Evolutionary conservation across 108 stramenopile genomes (phyloP), one percentile per base, ranked within the genome.

Genomic region (Cyclotella baltica): DNA sequence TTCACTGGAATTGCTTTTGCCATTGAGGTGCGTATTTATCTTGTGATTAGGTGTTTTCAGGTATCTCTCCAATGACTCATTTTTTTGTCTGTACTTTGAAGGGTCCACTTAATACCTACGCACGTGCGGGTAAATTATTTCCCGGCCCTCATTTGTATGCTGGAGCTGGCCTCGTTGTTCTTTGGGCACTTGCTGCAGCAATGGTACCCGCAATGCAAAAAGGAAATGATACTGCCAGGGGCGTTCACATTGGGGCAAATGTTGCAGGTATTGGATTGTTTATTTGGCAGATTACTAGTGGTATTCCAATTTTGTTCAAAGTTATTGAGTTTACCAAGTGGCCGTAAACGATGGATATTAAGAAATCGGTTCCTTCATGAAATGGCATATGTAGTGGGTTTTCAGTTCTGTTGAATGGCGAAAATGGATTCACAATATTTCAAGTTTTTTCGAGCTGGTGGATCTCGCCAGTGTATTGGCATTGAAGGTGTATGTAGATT

Each of bases 111-210:
- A 98, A 98, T 85, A 98, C 98, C 19, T 98, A 94, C 77, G 93
- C 95, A 5, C 90, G 98, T 40, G 94, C 98, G 25, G 97, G 97
- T 72, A 97, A 98, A 80, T 94, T 98, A 30, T 98, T 98, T 75
- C 98, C 98, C 30, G 98, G 98, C 19, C 97, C 98, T 37, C 98
- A 98, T 78, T 86, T 98, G 18, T 98, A 98, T 65, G 98, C 97
- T 30, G 98, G 98, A 28, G 97, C 97, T 55, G 98, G 93, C 25
- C 86, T 98, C 9, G 96, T 97, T 3, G 90, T 93, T 20, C 81
- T 97, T 20, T 98, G 98, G 98, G 95, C 95, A 18, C 83, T 91
- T 43, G 94, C 97, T 2, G 95, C 91, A 8, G 78, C 96, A 1
- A 86, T 90, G 67, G 96, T 98, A 34, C 98, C 97, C 43, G 85